Conservation (phyloP, 352 stramenopile species). For the Blastocystis hominis region DNA sequence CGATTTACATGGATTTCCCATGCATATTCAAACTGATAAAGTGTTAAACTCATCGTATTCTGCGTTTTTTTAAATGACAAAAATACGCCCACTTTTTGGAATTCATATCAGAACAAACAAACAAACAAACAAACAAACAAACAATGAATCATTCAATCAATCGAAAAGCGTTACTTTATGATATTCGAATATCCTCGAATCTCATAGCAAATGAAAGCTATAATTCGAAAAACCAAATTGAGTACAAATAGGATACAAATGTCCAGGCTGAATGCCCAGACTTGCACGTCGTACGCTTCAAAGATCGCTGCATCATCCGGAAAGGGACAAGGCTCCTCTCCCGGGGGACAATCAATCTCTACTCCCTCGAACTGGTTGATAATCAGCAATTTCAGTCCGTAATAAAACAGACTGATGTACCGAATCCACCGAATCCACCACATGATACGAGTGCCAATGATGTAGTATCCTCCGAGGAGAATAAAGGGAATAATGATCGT, state of each 20-base stretch:
- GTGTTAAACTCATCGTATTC: slow-evolving; percentile 2
- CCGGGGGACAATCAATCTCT: neutral
- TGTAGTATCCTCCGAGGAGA: neutral
- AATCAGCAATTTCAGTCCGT: neutral
- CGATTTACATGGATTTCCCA: slow-evolving; percentile 50
- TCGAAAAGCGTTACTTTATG: neutral
- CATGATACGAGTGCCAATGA: neutral
- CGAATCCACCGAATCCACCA: neutral
- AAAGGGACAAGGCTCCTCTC: neutral
- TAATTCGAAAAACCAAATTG: slow-evolving; percentile 11
- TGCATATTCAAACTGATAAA: slow-evolving; percentile 34
- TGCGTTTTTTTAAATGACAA: neutral
- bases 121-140: neutral
- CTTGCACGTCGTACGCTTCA: neutral
- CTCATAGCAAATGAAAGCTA: neutral
- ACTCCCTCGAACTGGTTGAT: neutral
- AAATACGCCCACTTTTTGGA: neutral
- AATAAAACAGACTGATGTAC: slow-evolving; percentile 25
- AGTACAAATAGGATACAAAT: neutral
- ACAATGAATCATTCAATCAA: neutral
- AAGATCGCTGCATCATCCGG: neutral
- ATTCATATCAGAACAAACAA: neutral
- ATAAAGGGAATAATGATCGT: neutral
- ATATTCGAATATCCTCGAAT: neutral
- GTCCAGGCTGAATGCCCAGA: neutral